A percentile compares a stretch with the other conserved stretches of the same genome.
phyloP scores from a whole-genome alignment of 306 rosid species.

The Malus asiatica region DNA sequence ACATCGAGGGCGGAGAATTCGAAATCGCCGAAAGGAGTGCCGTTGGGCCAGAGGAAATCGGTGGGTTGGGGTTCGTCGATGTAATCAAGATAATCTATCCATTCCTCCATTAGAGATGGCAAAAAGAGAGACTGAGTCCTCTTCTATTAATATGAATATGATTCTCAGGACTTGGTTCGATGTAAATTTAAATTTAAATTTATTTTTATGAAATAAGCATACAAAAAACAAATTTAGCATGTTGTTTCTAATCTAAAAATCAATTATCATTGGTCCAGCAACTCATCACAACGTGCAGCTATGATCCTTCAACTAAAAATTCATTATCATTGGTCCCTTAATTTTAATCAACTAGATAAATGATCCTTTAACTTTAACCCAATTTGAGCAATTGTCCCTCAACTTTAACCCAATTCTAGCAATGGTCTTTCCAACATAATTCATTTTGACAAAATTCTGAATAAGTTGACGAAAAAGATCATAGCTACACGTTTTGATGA shows the following conservation, averaged over 20 bases:
- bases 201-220: background rate
- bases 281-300: too few relatives aligned
- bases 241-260: background rate
- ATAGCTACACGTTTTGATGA: too few relatives aligned
- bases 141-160: background rate
- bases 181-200: background rate
- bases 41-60: conserved; percentile 51
- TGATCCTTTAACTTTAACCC: too few relatives aligned
- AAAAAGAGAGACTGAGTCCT: background rate
- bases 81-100: conserved; percentile 52
- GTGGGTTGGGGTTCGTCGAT: conserved; percentile 41
- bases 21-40: conserved; percentile 30
- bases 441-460: too few relatives aligned
- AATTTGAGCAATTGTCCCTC: too few relatives aligned
- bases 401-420: too few relatives aligned
- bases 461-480: too few relatives aligned
- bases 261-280: accelerated
- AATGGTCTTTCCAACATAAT: too few relatives aligned
- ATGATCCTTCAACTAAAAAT: too few relatives aligned
- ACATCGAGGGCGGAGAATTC: conserved; percentile 38
- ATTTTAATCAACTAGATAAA: too few relatives aligned
- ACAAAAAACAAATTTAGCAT: background rate
- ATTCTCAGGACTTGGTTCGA: background rate
- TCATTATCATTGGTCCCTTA: too few relatives aligned
- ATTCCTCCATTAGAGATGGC: conserved; percentile 19